Base-by-base conservation (phyloP, 805 yeast species). In the Schwanniomyces occidentalis region DNA sequence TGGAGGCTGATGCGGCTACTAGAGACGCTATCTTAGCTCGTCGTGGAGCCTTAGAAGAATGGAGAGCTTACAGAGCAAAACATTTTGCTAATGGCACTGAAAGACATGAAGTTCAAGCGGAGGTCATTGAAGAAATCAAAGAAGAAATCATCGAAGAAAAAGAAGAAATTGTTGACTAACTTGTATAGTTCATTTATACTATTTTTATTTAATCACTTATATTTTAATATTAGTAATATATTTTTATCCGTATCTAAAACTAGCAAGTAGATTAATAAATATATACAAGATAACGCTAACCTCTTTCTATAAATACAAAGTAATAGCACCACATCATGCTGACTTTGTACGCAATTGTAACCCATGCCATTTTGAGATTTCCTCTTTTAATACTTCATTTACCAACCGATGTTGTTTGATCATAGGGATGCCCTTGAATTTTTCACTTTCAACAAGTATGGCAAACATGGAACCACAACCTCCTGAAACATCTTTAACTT, bases 401-500 rank as follows among this genome's bases (percentile, higher is more conserved):
- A 93, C 98, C 46, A 91, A 58, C 41, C 96, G 74, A 53, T 93
- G 99, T 58, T 93, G 99, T 54, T 89, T 90, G 45, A 93, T 73
- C 80, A 87, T 87, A 1, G 86, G 68, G 27, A 86, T 54, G 0
- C 95, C 95, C 48, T 84, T 78, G 63, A 93, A 93, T 51, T 77
- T 66, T 2, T 69, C 71, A 35, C 93, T 80, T 29, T 80, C 84
- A 12, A 93, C 76, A 39, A 72, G 65, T 32, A 93, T 91, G 30
- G 95, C 88, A 63, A 88, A 93, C 99, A 93, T 93, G 5, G 97
- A 89, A 1, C 99, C 99, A 63, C 99, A 93, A 1, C 99, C 99
- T 13, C 71, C 98, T 17, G 93, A 82, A 6, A 91, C 80, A 55
- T 91, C 98, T 44, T 72, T 69, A 5, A 91, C 97, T 17, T 72